These are phyloP conservation scores for Fusarium sp. DNA, from an alignment of 2,329 filamentous ascomycete genomes.

Conservation along the genomic window DNA sequence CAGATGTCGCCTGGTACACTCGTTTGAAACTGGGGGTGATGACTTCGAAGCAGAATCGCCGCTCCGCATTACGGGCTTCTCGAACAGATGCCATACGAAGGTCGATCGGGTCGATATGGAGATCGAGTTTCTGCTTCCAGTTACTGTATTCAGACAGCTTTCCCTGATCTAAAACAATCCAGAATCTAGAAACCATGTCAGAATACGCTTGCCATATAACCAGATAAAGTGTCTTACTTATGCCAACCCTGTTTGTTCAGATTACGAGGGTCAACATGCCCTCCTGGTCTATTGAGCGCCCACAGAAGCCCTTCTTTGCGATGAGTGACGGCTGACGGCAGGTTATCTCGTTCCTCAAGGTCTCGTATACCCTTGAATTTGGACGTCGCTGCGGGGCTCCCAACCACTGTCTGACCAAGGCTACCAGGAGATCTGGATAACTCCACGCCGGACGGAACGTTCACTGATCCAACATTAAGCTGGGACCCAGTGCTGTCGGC, in stretches of 20 bases:
- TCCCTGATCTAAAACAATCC: conserved; percentile 97
- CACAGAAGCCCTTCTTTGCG: conserved; percentile 95
- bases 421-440: conserved; percentile 69
- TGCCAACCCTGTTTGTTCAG: conserved; percentile 99
- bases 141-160: conserved; percentile 98
- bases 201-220: background rate
- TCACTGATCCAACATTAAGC: conserved; percentile 57
- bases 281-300: conserved; percentile 92
- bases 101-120: conserved; percentile 98
- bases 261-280: conserved; percentile 93
- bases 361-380: conserved; percentile 94
- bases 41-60: conserved; percentile 97
- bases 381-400: conserved; percentile 63
- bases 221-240: conserved; percentile 72
- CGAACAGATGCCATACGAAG: conserved; percentile 95
- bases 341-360: conserved; percentile 83
- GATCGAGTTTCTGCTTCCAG: conserved; percentile 96
- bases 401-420: conserved; percentile 56
- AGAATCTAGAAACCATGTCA: conserved; percentile 74
- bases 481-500: conserved; percentile 81
- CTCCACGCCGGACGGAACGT: conserved; percentile 51
- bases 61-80: conserved; percentile 92
- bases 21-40: conserved; percentile 97
- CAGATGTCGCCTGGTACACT: conserved; percentile 96
- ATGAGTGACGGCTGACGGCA: conserved; percentile 65